A percentile compares a stretch with the other conserved stretches of the same genome.
Conservation (phyloP, 2,329 filamentous ascomycete species). For the Neofusicoccum sp. region DNA sequence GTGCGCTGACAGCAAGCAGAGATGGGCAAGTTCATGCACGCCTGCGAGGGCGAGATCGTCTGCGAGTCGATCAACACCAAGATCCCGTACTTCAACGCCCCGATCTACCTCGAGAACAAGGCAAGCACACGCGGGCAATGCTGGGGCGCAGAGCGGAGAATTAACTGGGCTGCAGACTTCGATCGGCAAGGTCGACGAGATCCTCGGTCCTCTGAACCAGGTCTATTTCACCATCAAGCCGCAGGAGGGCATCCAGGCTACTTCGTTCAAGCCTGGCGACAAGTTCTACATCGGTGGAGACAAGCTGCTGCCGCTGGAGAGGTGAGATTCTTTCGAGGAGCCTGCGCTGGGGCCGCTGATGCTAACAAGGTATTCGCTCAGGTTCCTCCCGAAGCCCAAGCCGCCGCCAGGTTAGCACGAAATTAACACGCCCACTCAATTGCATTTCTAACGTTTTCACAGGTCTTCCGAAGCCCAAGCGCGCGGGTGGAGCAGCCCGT, state of each 20-base stretch:
- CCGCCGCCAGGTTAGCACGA: conserved; percentile 53
- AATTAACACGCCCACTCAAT: background rate
- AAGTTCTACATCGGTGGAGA: conserved; percentile 96
- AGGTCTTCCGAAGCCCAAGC: conserved; percentile 71
- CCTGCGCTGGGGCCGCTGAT: background rate
- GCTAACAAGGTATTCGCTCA: conserved; percentile 36
- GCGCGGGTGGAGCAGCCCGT: conserved; percentile 63
- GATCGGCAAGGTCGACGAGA: conserved; percentile 96
- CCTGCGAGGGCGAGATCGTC: conserved; percentile 96
- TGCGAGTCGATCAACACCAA: conserved; percentile 95
- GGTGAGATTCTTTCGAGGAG: conserved; percentile 46
- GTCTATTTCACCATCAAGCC: conserved; percentile 99
- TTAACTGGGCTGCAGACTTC: conserved; percentile 60
- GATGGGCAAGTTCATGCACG: conserved; percentile 92
- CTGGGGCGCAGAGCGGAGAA: background rate
- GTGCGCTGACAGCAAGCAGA: conserved; percentile 54
- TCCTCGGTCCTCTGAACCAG: conserved; percentile 95
- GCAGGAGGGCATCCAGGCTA: conserved; percentile 91
- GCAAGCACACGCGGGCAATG: conserved; percentile 45
- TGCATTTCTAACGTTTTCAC: conserved; percentile 34
- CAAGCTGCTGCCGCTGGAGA: conserved; percentile 92
- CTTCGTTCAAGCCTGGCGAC: conserved; percentile 93
- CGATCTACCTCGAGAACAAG: conserved; percentile 99
- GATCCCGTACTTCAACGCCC: conserved; percentile 98
- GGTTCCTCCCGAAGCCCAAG: conserved; percentile 94